Conservation (phyloP, 495 filamentous ascomycete genomes). For the Tricharina praecox region DNA sequence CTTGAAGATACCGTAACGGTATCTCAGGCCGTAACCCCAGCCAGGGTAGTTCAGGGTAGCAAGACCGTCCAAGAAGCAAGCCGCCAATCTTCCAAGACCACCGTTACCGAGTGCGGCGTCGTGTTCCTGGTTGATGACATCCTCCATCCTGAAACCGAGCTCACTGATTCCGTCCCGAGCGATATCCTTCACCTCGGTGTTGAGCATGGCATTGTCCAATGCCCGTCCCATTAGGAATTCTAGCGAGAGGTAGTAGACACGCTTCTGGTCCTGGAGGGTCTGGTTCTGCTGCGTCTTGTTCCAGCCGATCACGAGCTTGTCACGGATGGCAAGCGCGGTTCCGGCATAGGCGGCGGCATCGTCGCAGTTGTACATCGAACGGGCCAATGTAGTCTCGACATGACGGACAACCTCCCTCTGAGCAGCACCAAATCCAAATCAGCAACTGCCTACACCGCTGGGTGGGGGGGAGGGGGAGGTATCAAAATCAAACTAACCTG, state of each 20-base stretch:
- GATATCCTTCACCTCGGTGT: conserved; percentile 69
- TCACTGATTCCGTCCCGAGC: conserved; percentile 75
- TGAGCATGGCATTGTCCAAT: conserved; percentile 96
- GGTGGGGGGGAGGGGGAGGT: neutral
- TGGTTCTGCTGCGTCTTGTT: conserved; percentile 94
- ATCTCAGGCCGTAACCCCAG: conserved; percentile 91
- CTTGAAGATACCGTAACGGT: conserved; percentile 97
- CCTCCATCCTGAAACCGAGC: conserved; percentile 91
- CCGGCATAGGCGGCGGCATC: conserved; percentile 86
- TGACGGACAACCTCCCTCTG: conserved; percentile 75
- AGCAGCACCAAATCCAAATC: conserved; percentile 8
- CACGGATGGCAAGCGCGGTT: conserved; percentile 75
- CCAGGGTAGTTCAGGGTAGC: conserved; percentile 88
- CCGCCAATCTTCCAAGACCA: conserved; percentile 82
- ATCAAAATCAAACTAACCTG: conserved; percentile 32
- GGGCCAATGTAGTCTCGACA: conserved; percentile 89
- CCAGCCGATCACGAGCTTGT: conserved; percentile 87
- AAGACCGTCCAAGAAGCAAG: conserved; percentile 91
- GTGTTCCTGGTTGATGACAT: conserved; percentile 85
- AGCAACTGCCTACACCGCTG: neutral
- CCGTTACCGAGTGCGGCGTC: conserved; percentile 95
- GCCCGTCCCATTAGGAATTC: conserved; percentile 96
- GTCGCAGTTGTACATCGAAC: conserved; percentile 96
- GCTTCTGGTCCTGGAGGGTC: conserved; percentile 75
- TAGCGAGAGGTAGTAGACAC: conserved; percentile 88